A percentile compares a stretch with the other conserved stretches of the same genome.
Conservation (phyloP, 208 protist species). For the Jaenimonas drosophilae region DNA sequence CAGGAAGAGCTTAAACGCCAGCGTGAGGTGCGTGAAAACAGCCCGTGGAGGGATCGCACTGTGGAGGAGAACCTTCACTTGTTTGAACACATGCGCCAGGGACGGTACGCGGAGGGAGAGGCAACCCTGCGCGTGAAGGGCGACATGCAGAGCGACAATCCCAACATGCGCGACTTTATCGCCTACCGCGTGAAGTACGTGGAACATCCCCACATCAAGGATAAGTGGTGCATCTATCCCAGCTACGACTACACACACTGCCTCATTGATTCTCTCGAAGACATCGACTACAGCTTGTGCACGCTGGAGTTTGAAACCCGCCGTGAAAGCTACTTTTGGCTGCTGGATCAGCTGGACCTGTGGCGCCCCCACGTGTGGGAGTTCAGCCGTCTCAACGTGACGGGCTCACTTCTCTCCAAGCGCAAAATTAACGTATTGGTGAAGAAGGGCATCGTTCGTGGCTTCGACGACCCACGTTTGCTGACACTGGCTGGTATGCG, state of each 20-base stretch:
- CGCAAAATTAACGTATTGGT: slow-evolving; percentile 96
- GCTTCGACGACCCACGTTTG: slow-evolving; percentile 98
- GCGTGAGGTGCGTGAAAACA: slow-evolving; percentile 74
- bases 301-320: slow-evolving; percentile 99
- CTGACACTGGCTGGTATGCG: slow-evolving; percentile 95
- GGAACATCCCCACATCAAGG: slow-evolving; percentile 89
- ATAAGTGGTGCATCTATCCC: slow-evolving; percentile 99
- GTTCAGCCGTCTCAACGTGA: slow-evolving; percentile 97
- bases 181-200: slow-evolving; percentile 99
- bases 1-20: slow-evolving; percentile 92
- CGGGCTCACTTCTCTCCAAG: slow-evolving; percentile 97
- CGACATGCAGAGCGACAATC: slow-evolving; percentile 96
- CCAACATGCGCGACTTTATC: slow-evolving; percentile 98
- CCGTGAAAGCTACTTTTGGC: slow-evolving; percentile 96
- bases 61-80: slow-evolving; percentile 88
- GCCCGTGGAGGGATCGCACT: slow-evolving; percentile 84
- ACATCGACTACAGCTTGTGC: slow-evolving; percentile 99
- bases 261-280: slow-evolving; percentile 98
- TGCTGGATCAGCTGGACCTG: slow-evolving; percentile 82
- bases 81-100: slow-evolving; percentile 92
- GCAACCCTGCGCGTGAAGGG: slow-evolving; percentile 98
- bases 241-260: slow-evolving; percentile 99
- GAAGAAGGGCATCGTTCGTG: slow-evolving; percentile 89
- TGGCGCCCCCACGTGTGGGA: slow-evolving; percentile 96
- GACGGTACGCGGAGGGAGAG: slow-evolving; percentile 96